Evolutionary conservation across 106 monocot genomes (phyloP), one percentile per base, ranked within the genome.

Genomic region (Alisma plantagoaquatica): DNA sequence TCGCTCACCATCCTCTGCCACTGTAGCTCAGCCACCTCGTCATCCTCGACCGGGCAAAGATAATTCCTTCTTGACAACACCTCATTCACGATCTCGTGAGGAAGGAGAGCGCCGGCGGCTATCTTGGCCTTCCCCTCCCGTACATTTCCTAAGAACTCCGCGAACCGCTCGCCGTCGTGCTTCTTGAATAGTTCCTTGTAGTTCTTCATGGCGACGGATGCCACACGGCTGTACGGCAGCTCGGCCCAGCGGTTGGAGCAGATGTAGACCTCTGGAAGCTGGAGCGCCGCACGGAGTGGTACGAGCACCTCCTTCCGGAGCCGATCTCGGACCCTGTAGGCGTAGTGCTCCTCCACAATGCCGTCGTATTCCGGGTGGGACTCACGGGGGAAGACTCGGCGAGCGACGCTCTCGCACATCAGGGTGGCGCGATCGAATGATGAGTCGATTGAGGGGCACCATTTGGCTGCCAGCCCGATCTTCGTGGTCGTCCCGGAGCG

Each of bases 171-270:
- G 0, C 19, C 22, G 51, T 87, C 81, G 44, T 77, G 77, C 51
- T 87, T 62, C 42, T 21, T 10, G 61, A 87, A 87, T 23, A 75
- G 45, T 6, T 73, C 29, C 17, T 74, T 81, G 65, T 81, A 87
- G 54, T 56, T 81, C 57, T 77, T 87, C 86, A 87, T 87, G 67
- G 86, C 86, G 27, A 87, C 86, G 15, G 81, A 87, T 11, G 86
- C 81, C 25, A 87, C 86, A 16, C 86, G 73, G 51, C 68, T 62
- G 74, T 87, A 87, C 2, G 81, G 35, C 23, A 81, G 71, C 30
- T 41, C 23, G 9, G 54, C 56, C 81, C 86, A 87, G 23, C 65
- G 43, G n/a, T 60, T 11, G 15, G 68, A 60, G 53, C 68, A 59
- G 42, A 81, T 87, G 51, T 74, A 86, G 4, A 86, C 77, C 70